Evolutionary conservation across 2,329 filamentous ascomycete genomes (phyloP).

Genomic region (Clarireedia sp.): DNA sequence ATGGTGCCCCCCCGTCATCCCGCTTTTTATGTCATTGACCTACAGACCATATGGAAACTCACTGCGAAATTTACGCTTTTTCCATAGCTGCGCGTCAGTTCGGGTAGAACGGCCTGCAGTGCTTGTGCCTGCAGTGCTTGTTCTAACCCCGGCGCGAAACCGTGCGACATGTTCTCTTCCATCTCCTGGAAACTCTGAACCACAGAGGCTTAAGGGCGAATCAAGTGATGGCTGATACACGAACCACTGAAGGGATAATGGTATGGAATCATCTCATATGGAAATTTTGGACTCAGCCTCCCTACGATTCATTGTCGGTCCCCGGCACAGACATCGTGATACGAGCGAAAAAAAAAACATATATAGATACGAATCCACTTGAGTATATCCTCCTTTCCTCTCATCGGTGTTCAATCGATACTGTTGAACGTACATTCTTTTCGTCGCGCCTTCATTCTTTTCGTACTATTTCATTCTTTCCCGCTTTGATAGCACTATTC

Average conservation of each 20-base stretch:
- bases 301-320: background rate
- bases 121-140: background rate
- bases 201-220: background rate
- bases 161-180: background rate
- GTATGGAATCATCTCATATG: background rate
- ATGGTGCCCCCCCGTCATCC: background rate
- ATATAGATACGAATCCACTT: background rate
- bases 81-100: background rate
- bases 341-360: background rate
- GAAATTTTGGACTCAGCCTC: background rate
- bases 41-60: background rate
- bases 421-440: background rate
- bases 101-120: background rate
- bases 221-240: background rate
- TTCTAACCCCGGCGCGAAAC: background rate
- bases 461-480: background rate
- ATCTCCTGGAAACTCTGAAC: background rate
- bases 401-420: background rate
- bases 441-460: background rate
- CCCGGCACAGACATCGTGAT: background rate
- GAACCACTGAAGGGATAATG: background rate
- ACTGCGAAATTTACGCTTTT: background rate
- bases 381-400: background rate
- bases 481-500: conserved; percentile 7
- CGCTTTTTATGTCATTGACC: background rate